Evolutionary conservation across 2,329 filamentous ascomycete genomes (phyloP).

Genomic region (Helicocarpus griseus): DNA sequence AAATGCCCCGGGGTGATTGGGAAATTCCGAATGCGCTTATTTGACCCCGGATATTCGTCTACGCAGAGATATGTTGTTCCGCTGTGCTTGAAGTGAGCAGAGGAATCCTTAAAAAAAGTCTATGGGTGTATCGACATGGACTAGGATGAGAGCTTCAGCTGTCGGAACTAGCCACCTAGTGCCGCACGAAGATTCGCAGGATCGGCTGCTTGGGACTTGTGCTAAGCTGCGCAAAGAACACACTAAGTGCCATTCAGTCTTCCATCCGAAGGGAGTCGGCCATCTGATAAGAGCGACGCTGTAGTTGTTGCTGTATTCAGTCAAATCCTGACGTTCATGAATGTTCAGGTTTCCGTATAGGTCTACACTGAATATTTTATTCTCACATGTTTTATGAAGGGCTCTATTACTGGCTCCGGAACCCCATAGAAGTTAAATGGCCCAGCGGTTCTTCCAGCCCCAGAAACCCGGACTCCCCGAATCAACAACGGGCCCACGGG

Average conservation of each 20-base stretch:
- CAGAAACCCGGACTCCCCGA: not conserved
- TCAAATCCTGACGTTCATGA: no score
- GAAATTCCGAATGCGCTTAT: not conserved
- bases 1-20: not conserved
- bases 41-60: not conserved
- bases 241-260: not conserved
- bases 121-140: not conserved
- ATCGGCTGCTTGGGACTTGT: not conserved
- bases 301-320: not conserved
- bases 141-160: not conserved
- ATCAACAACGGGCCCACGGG: not conserved
- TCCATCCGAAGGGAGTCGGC: not conserved
- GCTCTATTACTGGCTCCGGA: not conserved
- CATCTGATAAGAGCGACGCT: not conserved
- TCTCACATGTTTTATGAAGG: not conserved
- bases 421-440: no score
- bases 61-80: not conserved
- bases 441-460: not conserved
- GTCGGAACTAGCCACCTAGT: not conserved
- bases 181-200: not conserved
- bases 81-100: not conserved
- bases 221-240: not conserved
- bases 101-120: not conserved
- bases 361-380: no score
- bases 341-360: no score